Percentiles rank a stretch among this genome's conserved stretches.
phyloP scores from a whole-genome alignment of 2,329 filamentous ascomycete genomes.

The Aspergillus ruber region DNA sequence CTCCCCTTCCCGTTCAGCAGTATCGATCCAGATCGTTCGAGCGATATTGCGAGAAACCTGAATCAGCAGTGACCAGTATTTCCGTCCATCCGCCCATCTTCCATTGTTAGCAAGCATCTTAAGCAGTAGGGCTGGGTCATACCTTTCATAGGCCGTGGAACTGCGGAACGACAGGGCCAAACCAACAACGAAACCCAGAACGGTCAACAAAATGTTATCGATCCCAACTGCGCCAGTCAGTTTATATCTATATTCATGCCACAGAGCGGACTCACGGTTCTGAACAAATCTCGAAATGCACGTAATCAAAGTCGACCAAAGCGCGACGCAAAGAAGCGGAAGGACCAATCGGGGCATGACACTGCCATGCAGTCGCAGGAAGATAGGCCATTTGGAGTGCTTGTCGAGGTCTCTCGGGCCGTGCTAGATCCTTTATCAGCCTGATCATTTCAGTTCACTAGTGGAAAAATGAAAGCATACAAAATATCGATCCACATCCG shows the following conservation, averaged over 20 bases:
- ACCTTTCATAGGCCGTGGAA: constrained; percentile 69
- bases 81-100: constrained; percentile 57
- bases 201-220: constrained; percentile 63
- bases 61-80: constrained; percentile 55
- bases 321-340: constrained; percentile 56
- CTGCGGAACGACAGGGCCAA: constrained; percentile 71
- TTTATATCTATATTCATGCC: background rate
- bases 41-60: constrained; percentile 53
- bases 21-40: constrained; percentile 77
- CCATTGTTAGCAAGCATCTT: background rate
- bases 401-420: constrained; percentile 61
- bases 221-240: constrained; percentile 44
- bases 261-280: constrained; percentile 21
- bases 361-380: constrained; percentile 69
- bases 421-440: constrained; percentile 10
- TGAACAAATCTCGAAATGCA: constrained; percentile 45
- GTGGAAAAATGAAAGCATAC: constrained; percentile 30
- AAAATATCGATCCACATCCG: constrained; percentile 58
- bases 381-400: constrained; percentile 71
- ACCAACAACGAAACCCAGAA: constrained; percentile 76
- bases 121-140: constrained; percentile 3
- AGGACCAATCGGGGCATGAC: constrained; percentile 69
- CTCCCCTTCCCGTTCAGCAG: constrained; percentile 53
- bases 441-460: background rate
- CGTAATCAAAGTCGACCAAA: constrained; percentile 63